Conservation (phyloP, 2,329 filamentous ascomycete species). For the Epichloe baconii region DNA sequence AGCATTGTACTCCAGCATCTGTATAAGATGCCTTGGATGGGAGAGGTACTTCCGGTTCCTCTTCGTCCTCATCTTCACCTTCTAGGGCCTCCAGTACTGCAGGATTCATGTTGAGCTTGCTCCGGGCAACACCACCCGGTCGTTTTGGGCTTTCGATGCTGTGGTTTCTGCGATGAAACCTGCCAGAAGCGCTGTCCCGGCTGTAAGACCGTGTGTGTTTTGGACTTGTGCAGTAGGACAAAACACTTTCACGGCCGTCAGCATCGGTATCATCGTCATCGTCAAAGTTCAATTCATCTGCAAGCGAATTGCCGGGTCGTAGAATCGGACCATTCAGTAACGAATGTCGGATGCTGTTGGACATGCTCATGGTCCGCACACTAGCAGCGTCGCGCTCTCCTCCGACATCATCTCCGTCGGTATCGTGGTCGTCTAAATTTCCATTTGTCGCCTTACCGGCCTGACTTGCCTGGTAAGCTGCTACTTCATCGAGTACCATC, state of each 20-base stretch:
- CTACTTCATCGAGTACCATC: constrained; percentile 72
- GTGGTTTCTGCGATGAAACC: constrained; percentile 39
- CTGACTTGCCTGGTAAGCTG: constrained; percentile 49
- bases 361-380: constrained; percentile 56
- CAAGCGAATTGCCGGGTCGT: constrained; percentile 60
- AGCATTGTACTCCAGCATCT: constrained; percentile 70
- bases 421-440: constrained; percentile 30
- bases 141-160: constrained; percentile 46
- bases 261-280: constrained; percentile 59
- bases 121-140: constrained; percentile 40
- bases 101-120: constrained; percentile 39
- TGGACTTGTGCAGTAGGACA: constrained; percentile 33
- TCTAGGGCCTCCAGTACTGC: constrained; percentile 43
- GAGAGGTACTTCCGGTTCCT: constrained; percentile 21
- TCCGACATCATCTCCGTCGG: constrained; percentile 46
- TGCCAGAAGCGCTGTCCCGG: constrained; percentile 39
- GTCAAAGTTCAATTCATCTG: constrained; percentile 82
- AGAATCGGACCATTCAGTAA: constrained; percentile 46
- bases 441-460: constrained; percentile 25
- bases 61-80: constrained; percentile 40
- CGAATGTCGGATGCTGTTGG: constrained; percentile 63
- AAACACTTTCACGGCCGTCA: constrained; percentile 51
- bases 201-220: constrained; percentile 41
- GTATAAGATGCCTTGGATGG: constrained; percentile 43
- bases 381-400: constrained; percentile 62